Evolutionary conservation across 78 protist genomes (phyloP).

Genomic region (Bodo saltans): DNA sequence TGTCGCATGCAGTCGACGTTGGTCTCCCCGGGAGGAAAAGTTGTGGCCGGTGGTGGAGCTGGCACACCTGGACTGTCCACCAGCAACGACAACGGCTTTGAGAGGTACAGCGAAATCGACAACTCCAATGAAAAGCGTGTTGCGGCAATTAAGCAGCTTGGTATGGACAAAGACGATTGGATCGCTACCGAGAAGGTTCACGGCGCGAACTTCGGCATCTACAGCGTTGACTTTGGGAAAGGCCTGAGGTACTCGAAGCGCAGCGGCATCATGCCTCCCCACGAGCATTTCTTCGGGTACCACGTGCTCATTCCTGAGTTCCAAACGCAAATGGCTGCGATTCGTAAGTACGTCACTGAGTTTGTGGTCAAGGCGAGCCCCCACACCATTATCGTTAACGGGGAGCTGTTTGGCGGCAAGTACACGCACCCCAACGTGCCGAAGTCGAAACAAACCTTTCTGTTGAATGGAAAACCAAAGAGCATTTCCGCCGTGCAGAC

Average conservation of each 20-base stretch:
- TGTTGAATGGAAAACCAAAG: no score
- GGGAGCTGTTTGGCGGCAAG: constrained; percentile 3
- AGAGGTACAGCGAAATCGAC: not conserved
- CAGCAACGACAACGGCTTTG: not conserved
- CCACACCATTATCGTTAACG: not conserved
- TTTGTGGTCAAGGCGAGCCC: not conserved
- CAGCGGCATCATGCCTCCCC: not conserved
- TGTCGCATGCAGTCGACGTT: not conserved
- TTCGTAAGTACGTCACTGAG: not conserved
- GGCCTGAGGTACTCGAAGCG: not conserved
- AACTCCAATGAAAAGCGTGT: not conserved
- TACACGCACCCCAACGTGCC: not conserved
- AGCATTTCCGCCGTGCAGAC: not conserved
- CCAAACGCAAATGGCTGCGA: not conserved
- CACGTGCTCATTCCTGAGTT: not conserved
- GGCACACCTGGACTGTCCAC: no score
- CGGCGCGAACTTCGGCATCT: constrained; percentile 8
- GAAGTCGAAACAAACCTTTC: not conserved
- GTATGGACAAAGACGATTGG: not conserved
- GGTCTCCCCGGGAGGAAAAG: no score
- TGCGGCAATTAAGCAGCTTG: not conserved
- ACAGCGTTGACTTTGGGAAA: not conserved
- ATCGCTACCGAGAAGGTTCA: constrained; percentile 7
- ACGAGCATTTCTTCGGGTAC: not conserved
- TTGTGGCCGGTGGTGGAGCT: no score